Percentiles rank a stretch among this genome's conserved stretches.
phyloP scores from a whole-genome alignment of 2,329 filamentous ascomycete species.

The Sclerotinia minor region DNA sequence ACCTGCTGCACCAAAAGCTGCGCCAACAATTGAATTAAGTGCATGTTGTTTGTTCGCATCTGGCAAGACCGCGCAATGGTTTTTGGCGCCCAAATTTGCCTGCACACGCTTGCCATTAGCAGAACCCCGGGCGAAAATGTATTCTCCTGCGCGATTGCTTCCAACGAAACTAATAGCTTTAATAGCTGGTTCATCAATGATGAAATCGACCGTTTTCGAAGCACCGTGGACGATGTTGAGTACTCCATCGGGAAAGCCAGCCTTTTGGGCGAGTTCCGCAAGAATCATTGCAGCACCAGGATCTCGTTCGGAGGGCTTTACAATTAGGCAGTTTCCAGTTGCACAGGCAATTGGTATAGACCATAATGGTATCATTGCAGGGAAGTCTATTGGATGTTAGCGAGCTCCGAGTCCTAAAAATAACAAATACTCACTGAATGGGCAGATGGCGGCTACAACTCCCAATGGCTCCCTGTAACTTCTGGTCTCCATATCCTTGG shows the following conservation, averaged over 20 bases:
- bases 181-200: slow-evolving; percentile 80
- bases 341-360: slow-evolving; percentile 82
- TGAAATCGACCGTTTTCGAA: slow-evolving; percentile 80
- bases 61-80: slow-evolving; percentile 80
- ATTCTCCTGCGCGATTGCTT: slow-evolving; percentile 84
- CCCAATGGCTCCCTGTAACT: slow-evolving; percentile 80
- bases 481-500: slow-evolving; percentile 87
- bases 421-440: slow-evolving; percentile 64
- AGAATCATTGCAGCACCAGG: slow-evolving; percentile 84
- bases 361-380: slow-evolving; percentile 92
- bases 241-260: slow-evolving; percentile 78
- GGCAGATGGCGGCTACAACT: slow-evolving; percentile 80
- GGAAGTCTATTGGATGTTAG: slow-evolving; percentile 63
- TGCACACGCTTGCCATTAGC: slow-evolving; percentile 87
- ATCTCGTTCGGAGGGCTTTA: slow-evolving; percentile 86
- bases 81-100: slow-evolving; percentile 85
- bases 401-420: not conserved
- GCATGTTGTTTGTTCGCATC: slow-evolving; percentile 92
- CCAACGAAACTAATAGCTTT: slow-evolving; percentile 87
- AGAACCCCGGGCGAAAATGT: slow-evolving; percentile 76
- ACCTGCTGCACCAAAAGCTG: slow-evolving; percentile 81
- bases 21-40: slow-evolving; percentile 78
- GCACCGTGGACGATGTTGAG: slow-evolving; percentile 82
- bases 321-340: slow-evolving; percentile 78
- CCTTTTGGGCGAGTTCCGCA: slow-evolving; percentile 75